Evolutionary conservation across 805 yeast species (phyloP).

Genomic region (Myxozyma kluyveri): DNA sequence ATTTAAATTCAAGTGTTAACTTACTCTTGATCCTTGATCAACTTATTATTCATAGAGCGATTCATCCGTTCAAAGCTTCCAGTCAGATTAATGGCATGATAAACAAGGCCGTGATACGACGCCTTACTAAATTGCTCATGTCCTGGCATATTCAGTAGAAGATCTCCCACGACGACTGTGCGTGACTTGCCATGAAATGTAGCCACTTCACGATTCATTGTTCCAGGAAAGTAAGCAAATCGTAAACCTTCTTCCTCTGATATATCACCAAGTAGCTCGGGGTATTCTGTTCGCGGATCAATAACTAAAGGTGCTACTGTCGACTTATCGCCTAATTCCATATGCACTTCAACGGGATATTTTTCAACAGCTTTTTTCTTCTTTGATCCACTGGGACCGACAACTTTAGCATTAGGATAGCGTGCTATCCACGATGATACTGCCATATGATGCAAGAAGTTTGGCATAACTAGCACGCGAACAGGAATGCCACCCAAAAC

Average conservation of each 20-base stretch:
- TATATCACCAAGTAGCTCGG: too few species aligned
- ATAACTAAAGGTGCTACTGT: too few species aligned
- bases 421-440: slow-evolving; percentile 50
- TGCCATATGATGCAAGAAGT: slow-evolving; percentile 64
- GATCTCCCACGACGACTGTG: slow-evolving; percentile 56
- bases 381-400: too few species aligned
- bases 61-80: slow-evolving; percentile 1
- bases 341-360: too few species aligned
- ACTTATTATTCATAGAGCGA: background rate
- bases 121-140: slow-evolving; percentile 43
- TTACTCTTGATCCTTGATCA: slow-evolving; percentile 11
- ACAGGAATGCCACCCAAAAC: slow-evolving; percentile 23
- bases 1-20: slow-evolving; percentile 23
- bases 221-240: slow-evolving; percentile 56
- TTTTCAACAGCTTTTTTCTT: slow-evolving; percentile 27
- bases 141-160: slow-evolving; percentile 56
- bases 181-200: slow-evolving; percentile 48
- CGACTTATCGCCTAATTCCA: too few species aligned
- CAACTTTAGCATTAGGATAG: slow-evolving; percentile 51
- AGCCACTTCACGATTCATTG: slow-evolving; percentile 56
- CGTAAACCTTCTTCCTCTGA: slow-evolving; percentile 42
- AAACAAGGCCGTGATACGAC: too few species aligned
- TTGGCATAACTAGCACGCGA: slow-evolving; percentile 54
- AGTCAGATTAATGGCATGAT: background rate
- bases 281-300: too few species aligned